Base-by-base conservation (phyloP, 345 rosid genomes). In the Hibiscus mutabilis region DNA sequence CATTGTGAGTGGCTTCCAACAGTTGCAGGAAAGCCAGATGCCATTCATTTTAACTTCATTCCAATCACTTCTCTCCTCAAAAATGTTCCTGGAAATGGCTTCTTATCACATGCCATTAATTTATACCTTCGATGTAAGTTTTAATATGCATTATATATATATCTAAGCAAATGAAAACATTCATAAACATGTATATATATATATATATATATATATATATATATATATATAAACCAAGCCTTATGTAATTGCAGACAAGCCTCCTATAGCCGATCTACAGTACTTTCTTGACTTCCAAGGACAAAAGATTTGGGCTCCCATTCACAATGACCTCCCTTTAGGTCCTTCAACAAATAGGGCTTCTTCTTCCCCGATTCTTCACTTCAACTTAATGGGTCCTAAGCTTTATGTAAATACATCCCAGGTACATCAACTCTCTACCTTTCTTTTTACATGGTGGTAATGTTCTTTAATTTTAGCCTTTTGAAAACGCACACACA, bases 1-100 rank as follows among this genome's bases (percentile, higher is more conserved):
- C 99, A 95, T 79, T 83, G 79, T 31, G 97, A 92, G 60, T 95
- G 99, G 99, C 93, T 95, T 63, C 86, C 62, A 72, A 92, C 99
- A 21, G 99, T 95, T 19, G 79, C 86, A 21, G 78, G 82, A 14
- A 86, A 24, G 69, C 96, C 99, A 0, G 99, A 95, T 14, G 96
- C 92, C 6, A 78, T 90, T 70, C 83, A 85, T 4, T 95, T 84
- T 74, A 86, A 42, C 80, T 88, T 95, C 82, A 78, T 92, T 52
- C 97, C 99, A n/a, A 89, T 95, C 66, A 90, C 97, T 69, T 89
- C 97, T 77, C 89, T 95, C 1, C 92, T 95, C 18, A 85, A 82
- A 44, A 88, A 84, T 29, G 86, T 84, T 64, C 88, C 93, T 60
- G 99, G 99, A 56, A 85, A 74, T 67, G 97, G 97, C 49, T 87